These are phyloP conservation scores for Didymellaceae sp. DNA, from an alignment of 2,329 filamentous ascomycete species.

Conservation along the genomic window DNA sequence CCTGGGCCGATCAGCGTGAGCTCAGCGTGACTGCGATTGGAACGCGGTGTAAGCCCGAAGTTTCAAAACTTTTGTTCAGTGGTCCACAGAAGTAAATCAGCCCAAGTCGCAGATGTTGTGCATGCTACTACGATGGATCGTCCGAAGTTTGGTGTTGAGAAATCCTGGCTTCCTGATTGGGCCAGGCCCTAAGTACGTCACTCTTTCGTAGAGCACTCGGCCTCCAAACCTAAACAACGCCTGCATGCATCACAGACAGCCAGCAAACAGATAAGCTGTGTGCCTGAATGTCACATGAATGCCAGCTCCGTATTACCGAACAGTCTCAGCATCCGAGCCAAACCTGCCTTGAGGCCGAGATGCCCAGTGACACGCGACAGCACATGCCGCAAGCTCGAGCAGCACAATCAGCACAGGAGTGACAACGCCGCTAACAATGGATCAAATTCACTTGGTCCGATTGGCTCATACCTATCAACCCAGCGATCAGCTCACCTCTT, in stretches of 20 bases:
- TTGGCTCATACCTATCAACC: constrained; percentile 24
- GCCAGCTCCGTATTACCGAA: constrained; percentile 3
- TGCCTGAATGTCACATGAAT: constrained; percentile 9
- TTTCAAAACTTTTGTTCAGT: background rate
- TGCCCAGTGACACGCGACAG: constrained; percentile 18
- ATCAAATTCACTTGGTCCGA: constrained; percentile 18
- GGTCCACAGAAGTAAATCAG: too few species aligned
- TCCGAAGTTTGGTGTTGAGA: constrained; percentile 8
- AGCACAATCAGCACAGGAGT: constrained; percentile 4
- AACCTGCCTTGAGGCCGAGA: background rate
- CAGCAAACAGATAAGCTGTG: constrained; percentile 1
- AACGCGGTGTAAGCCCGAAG: too few species aligned
- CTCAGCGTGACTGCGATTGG: too few species aligned
- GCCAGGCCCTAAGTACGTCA: constrained; percentile 10
- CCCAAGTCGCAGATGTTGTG: too few species aligned
- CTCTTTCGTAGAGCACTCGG: background rate
- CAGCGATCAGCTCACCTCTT: constrained; percentile 10
- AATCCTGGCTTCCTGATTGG: background rate
- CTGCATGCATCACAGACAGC: constrained; percentile 1
- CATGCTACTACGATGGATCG: too few species aligned
- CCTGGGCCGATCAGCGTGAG: too few species aligned
- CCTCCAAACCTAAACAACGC: constrained; percentile 4
- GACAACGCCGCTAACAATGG: constrained; percentile 1
- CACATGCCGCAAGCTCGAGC: constrained; percentile 13
- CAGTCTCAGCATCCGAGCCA: background rate